Conservation (phyloP, 2,329 filamentous ascomycete species). For the Talaromyces albobiverticillius region DNA sequence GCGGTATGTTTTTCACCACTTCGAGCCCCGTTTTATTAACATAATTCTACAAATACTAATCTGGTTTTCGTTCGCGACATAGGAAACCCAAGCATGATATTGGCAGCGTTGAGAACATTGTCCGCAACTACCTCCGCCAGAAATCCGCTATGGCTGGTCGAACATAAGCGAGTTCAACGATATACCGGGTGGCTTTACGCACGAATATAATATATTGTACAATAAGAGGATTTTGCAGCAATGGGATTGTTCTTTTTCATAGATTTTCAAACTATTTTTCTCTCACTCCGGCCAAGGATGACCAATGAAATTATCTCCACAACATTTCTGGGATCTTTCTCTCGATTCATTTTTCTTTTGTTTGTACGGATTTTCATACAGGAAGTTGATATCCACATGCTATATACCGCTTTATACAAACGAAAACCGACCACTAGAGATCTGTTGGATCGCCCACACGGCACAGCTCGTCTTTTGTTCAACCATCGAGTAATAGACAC, state of each 20-base stretch:
- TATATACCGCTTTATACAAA: too few relatives aligned
- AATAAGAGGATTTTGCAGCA: not conserved
- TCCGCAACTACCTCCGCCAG: constrained; percentile 62
- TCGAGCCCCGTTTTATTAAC: not conserved
- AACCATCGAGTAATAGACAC: not conserved
- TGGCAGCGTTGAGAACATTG: constrained; percentile 78
- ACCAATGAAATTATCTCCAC: not conserved
- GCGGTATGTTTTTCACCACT: constrained; percentile 49
- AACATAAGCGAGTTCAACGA: not conserved
- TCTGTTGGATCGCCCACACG: not conserved
- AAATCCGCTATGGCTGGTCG: constrained; percentile 44
- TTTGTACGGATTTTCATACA: not conserved
- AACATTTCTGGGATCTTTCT: not conserved
- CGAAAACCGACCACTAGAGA: not conserved
- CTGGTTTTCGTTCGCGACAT: not conserved
- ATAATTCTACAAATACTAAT: not conserved
- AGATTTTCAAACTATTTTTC: not conserved
- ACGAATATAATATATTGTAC: not conserved
- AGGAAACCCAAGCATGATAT: constrained; percentile 79
- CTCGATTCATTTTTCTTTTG: not conserved
- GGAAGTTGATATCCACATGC: too few relatives aligned
- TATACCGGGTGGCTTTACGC: not conserved
- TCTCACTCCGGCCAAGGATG: not conserved
- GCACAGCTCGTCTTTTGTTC: not conserved
- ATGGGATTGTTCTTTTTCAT: not conserved